Evolutionary conservation across 2,329 filamentous ascomycete species (phyloP), one percentile per base, ranked within the genome.

Genomic region (Metarhizium humberi): DNA sequence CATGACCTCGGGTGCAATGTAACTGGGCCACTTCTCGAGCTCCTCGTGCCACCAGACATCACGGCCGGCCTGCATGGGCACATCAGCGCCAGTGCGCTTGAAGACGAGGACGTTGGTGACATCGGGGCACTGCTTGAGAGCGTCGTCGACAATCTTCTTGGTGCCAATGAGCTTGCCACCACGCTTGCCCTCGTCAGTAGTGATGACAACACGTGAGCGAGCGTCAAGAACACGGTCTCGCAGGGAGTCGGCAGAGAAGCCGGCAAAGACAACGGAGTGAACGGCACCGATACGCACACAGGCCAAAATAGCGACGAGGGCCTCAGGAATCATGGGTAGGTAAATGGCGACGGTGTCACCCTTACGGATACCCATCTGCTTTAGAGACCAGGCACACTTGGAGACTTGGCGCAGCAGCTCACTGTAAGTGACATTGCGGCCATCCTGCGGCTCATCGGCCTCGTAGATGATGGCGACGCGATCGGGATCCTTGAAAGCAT

Each of bases 41-140:
- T 97, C 92, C 77, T 97, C 94, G 73, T 97, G 91, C 94, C 94
- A 99, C 94, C 94, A 99, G 68, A 84, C 80, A 73, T 99, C 94
- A 66, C 94, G 86, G 61, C 90, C 91, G 62, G 83, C 74, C 53
- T 90, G 95, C 88, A 88, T 92, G 60, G 92, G 92, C 20, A 97
- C 86, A 53, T 96, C 91, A 51, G 91, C 86, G 53, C 92, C 92
- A 42, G 94, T 99, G 65, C 94, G 88, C 82, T 95, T 92, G 80
- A 86, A 97, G 55, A 99, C 94, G 43, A 99, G 79, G 64, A 90
- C 89, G 72, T 88, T 84, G 46, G 79, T 83, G 61, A 99, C 88
- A 64, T 90, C 86, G 18, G 92, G 92, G 74, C 92, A 97, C 74
- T 96, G 90, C 79, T 94, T 95, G 58, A 99, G 81, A 42, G 92